Evolutionary conservation across 208 protist genomes (phyloP).

Genomic region (Tritrichomonas musculus): DNA sequence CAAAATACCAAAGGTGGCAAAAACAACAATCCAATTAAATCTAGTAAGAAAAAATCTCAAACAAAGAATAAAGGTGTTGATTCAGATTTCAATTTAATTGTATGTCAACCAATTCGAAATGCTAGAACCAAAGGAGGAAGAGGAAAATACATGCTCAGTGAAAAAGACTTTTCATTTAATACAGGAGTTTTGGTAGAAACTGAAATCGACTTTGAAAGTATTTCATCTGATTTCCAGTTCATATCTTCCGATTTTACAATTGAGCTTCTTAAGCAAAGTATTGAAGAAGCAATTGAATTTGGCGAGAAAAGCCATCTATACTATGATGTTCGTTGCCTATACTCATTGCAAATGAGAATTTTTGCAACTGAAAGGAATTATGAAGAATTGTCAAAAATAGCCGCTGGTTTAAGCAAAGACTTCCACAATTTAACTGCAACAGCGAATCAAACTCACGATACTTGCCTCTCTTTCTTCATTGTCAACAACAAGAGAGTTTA

Average conservation of each 20-base stretch:
- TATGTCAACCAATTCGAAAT: background rate
- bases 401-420: background rate
- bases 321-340: background rate
- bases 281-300: background rate
- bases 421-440: background rate
- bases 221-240: background rate
- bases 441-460: background rate
- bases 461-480: background rate
- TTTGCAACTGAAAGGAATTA: background rate
- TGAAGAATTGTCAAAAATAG: background rate
- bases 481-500: background rate
- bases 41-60: background rate
- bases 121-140: background rate
- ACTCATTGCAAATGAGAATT: conserved; percentile 1
- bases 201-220: background rate
- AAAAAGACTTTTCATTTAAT: background rate
- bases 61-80: background rate
- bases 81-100: background rate
- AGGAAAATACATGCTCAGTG: background rate
- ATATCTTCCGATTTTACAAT: background rate
- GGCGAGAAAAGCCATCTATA: background rate
- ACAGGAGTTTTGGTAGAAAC: background rate
- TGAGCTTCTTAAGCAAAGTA: background rate
- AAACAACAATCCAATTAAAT: no score
- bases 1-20: no score